These are phyloP conservation scores for Coemansia sp. DNA, from an alignment of 192 early-diverging fungal species.

Conservation along the genomic window DNA sequence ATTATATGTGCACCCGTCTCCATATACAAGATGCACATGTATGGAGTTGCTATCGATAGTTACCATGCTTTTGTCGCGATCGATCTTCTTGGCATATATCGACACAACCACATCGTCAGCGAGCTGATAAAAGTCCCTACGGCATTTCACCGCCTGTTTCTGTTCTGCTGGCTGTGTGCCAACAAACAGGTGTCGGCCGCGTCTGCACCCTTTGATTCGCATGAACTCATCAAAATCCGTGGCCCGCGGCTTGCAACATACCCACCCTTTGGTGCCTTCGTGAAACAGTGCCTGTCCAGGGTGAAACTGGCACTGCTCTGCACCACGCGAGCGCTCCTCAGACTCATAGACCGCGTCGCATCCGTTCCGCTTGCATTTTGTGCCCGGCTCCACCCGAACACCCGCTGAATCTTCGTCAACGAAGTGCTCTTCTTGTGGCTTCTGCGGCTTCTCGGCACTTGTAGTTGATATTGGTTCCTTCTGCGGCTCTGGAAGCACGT, in stretches of 20 bases:
- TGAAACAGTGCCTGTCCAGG: conserved; percentile 91
- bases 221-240: conserved; percentile 99
- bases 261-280: conserved; percentile 97
- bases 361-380: conserved; percentile 79
- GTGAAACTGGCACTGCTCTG: conserved; percentile 76
- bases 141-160: conserved; percentile 54
- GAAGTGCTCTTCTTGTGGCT: conserved; percentile 55
- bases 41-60: conserved; percentile 63
- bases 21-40: conserved; percentile 75
- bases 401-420: conserved; percentile 76
- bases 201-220: conserved; percentile 89
- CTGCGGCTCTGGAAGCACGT: conserved; percentile 26
- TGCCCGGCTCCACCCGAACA: conserved; percentile 66
- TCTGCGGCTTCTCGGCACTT: conserved; percentile 33
- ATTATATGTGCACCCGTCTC: conserved; percentile 71
- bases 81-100: conserved; percentile 91
- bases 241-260: conserved; percentile 91
- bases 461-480: conserved; percentile 17
- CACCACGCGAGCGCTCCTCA: conserved; percentile 47
- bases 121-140: conserved; percentile 96
- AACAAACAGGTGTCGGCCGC: conserved; percentile 90
- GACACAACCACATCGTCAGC: conserved; percentile 79
- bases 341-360: conserved; percentile 71
- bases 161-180: conserved; percentile 43
- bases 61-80: conserved; percentile 68